Percentiles rank a stretch among this genome's conserved stretches.
These are phyloP conservation scores for Protomyces inundatus DNA, from an alignment of 1,139 yeast species.

Conservation along the genomic window DNA sequence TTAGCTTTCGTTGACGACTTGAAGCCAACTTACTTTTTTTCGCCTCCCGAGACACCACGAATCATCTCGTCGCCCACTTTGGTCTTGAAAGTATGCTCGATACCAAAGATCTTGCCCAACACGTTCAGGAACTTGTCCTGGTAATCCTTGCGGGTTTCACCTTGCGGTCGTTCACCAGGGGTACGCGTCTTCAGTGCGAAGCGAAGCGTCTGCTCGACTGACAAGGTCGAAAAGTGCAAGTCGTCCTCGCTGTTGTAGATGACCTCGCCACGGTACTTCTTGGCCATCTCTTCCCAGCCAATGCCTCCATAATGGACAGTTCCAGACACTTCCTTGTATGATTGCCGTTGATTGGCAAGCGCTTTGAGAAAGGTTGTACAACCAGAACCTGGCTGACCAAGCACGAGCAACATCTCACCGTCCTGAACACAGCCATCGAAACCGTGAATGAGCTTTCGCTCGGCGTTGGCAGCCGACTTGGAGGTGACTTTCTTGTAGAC, in stretches of 20 bases:
- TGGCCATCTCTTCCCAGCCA: conserved; percentile 10
- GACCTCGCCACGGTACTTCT: conserved; percentile 27
- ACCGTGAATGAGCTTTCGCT: conserved; percentile 40
- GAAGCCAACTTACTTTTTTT: conserved; percentile 47
- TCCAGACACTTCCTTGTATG: conserved; percentile 43
- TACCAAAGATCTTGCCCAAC: conserved; percentile 61
- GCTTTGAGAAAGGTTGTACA: conserved; percentile 49
- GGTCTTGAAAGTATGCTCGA: conserved; percentile 62
- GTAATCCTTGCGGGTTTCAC: conserved; percentile 63
- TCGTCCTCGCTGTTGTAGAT: conserved; percentile 42
- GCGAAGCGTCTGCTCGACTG: conserved; percentile 63
- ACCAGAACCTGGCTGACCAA: conserved; percentile 65
- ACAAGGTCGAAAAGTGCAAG: conserved; percentile 63
- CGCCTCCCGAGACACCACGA: conserved; percentile 83
- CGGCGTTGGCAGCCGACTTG: background rate
- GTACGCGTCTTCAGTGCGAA: conserved; percentile 59
- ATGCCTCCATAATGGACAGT: conserved; percentile 26
- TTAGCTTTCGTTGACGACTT: background rate
- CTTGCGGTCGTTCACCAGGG: conserved; percentile 52
- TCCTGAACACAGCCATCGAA: conserved; percentile 46
- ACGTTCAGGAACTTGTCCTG: conserved; percentile 55
- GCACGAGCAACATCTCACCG: conserved; percentile 53
- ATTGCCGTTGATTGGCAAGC: conserved; percentile 55
- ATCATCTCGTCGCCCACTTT: conserved; percentile 66
- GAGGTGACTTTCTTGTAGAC: conserved; percentile 4